Conservation (phyloP, 768 basidiomycete species). For the Suillus subluteus region DNA sequence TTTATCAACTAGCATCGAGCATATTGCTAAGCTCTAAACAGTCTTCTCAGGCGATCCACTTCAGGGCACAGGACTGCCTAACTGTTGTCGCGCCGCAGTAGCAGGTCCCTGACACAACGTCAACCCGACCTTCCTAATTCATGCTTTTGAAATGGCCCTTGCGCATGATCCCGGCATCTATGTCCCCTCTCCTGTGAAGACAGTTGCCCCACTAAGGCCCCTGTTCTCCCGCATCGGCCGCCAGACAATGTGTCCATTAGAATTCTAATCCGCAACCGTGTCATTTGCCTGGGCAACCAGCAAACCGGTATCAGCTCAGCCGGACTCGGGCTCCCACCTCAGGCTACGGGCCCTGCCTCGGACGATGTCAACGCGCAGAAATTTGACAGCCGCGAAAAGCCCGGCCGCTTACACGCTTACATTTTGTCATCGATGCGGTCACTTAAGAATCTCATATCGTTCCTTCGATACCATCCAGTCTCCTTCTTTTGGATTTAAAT, state of each 20-base stretch:
- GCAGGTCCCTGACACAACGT: constrained; percentile 1
- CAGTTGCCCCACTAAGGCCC: constrained; percentile 5
- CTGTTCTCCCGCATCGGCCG: constrained; percentile 11
- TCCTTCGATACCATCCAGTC: constrained; percentile 6
- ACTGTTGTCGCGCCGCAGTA: background rate
- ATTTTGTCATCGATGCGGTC: constrained; percentile 2
- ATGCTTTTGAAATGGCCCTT: background rate
- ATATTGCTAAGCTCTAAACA: constrained; percentile 1
- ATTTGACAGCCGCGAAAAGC: constrained; percentile 14
- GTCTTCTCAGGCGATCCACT: constrained; percentile 4
- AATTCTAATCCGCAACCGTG: constrained; percentile 5
- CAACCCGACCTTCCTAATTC: constrained; percentile 2
- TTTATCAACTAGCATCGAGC: background rate
- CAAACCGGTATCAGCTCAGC: constrained; percentile 7
- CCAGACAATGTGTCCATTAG: constrained; percentile 6
- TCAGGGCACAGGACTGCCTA: background rate
- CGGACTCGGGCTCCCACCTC: constrained; percentile 4
- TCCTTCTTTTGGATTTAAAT: constrained; percentile 12
- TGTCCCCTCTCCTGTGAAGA: constrained; percentile 7
- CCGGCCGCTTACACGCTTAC: constrained; percentile 13
- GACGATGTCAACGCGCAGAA: background rate
- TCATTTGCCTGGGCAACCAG: constrained; percentile 11
- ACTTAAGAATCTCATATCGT: constrained; percentile 7
- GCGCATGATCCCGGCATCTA: background rate
- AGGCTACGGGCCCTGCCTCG: background rate